Evolutionary conservation across 2,329 filamentous ascomycete species (phyloP), one percentile per base, ranked within the genome.

Genomic region (Colletotrichum lindemuthianum): DNA sequence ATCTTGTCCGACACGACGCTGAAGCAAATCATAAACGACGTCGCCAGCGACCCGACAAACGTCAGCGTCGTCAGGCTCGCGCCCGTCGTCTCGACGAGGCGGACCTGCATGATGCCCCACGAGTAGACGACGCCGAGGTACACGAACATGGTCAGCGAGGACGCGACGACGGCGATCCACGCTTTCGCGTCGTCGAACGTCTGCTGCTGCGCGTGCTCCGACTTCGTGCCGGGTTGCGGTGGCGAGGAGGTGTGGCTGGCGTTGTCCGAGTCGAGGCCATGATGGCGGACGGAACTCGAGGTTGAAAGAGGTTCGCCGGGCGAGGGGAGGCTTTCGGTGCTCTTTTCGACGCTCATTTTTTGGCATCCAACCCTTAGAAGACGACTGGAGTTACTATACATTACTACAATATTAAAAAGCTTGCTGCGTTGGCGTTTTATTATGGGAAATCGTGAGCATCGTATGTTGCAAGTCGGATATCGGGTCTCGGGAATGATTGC

Each of bases 51-150:
- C 9, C 71, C 72, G 50, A 73, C 70, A 48, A 73, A 72, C 3
- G 70, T 73, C 45, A 73, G 60, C 2, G 71, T 69, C 2, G 71
- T 71, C 11, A 73, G 52, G 4, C 70, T 68, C 15, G 70, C 67
- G 33, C 51, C 59, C 1, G 65, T 68, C 10, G 69, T 67, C n/a
- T 59, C 63, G 6, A 72, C 69, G 8, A 73, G 63, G 24, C 67
- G 55, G 12, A 70, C 69, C 34, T 74, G 72, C 59, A 72, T 45
- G 24, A 74, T 70, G 13, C 71, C 71, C 71, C 70, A 72, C 1
- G 69, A 72, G 60, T 74, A 72, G 51, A 74, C 68, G 43, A 72
- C 70, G 11, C 72, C 72, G 57, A 73, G 69, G 59, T 72, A 73
- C n/a, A 71, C 67, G 47, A 73, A 73, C 15, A 73, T 64, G 1